Conservation (phyloP, 2,329 filamentous ascomycete genomes). For the Furcasterigmium furcatum region DNA sequence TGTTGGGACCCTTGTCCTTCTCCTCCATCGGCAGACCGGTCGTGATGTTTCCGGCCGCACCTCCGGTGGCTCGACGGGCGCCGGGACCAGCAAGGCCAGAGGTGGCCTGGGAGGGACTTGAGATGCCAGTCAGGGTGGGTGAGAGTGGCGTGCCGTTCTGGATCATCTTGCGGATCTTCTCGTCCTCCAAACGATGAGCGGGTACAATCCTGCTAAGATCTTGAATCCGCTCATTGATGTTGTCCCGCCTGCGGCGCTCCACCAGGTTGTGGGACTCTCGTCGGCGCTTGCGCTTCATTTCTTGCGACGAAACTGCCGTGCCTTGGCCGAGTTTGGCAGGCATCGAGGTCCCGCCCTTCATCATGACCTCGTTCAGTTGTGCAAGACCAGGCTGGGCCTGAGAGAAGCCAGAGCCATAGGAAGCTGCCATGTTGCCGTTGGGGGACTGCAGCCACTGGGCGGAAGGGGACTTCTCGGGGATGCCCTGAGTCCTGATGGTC, state of each 20-base stretch:
- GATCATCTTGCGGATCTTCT: constrained; percentile 93
- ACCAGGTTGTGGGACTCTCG: constrained; percentile 96
- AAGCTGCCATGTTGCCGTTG: constrained; percentile 73
- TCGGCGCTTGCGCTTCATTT: constrained; percentile 87
- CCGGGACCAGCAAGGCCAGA: constrained; percentile 84
- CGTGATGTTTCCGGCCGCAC: constrained; percentile 76
- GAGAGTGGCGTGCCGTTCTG: constrained; percentile 89
- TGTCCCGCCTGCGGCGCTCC: constrained; percentile 89
- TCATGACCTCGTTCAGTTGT: constrained; percentile 85
- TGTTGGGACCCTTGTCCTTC: constrained; percentile 98
- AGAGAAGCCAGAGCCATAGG: constrained; percentile 86
- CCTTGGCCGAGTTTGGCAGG: constrained; percentile 72
- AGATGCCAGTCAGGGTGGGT: constrained; percentile 71
- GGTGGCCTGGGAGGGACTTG: constrained; percentile 71
- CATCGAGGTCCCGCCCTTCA: constrained; percentile 84
- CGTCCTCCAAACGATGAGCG: constrained; percentile 87
- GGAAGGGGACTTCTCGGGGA: constrained; percentile 80
- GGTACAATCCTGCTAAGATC: constrained; percentile 93
- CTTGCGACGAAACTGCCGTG: constrained; percentile 69
- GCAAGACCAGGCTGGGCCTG: constrained; percentile 67
- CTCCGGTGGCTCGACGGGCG: constrained; percentile 73
- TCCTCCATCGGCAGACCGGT: constrained; percentile 91
- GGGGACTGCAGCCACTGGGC: constrained; percentile 88
- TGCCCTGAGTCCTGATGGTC: constrained; percentile 68
- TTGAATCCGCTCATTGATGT: constrained; percentile 98